Conservation (phyloP, 2,329 filamentous ascomycete genomes). For the Akanthomyces uredinophilus region DNA sequence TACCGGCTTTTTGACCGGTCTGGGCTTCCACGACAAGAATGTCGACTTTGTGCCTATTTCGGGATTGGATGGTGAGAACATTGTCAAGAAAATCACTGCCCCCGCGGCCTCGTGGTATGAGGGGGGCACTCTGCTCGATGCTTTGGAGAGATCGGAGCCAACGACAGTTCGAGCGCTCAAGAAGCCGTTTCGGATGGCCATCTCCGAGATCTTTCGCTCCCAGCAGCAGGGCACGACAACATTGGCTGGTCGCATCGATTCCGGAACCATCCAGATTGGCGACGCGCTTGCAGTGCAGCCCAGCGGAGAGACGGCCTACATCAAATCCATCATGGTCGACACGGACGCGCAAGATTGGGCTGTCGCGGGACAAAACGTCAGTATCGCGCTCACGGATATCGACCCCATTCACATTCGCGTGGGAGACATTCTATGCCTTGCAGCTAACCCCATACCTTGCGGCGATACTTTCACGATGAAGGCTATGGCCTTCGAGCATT, state of each 20-base stretch:
- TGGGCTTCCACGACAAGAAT: conserved; percentile 77
- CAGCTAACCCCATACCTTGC: conserved; percentile 61
- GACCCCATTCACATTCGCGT: conserved; percentile 76
- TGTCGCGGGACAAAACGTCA: conserved; percentile 84
- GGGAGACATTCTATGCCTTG: conserved; percentile 81
- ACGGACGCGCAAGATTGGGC: conserved; percentile 75
- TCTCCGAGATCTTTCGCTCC: conserved; percentile 81
- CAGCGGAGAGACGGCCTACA: conserved; percentile 69
- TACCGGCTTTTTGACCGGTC: conserved; percentile 71
- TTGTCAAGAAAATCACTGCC: conserved; percentile 55
- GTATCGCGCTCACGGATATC: conserved; percentile 78
- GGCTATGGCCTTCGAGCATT: conserved; percentile 80
- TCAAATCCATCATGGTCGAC: conserved; percentile 79
- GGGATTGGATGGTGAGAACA: conserved; percentile 83
- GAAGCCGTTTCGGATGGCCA: conserved; percentile 78
- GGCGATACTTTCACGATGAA: conserved; percentile 74
- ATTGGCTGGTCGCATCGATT: conserved; percentile 78
- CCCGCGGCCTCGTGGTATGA: conserved; percentile 69
- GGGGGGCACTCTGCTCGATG: conserved; percentile 73
- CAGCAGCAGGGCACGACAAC: conserved; percentile 75
- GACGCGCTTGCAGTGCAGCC: conserved; percentile 77
- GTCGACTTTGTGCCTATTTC: conserved; percentile 86
- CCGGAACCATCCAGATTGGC: conserved; percentile 78
- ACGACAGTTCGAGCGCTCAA: conserved; percentile 59
- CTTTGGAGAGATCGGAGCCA: conserved; percentile 78